Percentiles rank a stretch among this genome's conserved stretches.
These are phyloP conservation scores for Hypoxylon sp. DNA, from an alignment of 2,329 filamentous ascomycete species.

Conservation along the genomic window DNA sequence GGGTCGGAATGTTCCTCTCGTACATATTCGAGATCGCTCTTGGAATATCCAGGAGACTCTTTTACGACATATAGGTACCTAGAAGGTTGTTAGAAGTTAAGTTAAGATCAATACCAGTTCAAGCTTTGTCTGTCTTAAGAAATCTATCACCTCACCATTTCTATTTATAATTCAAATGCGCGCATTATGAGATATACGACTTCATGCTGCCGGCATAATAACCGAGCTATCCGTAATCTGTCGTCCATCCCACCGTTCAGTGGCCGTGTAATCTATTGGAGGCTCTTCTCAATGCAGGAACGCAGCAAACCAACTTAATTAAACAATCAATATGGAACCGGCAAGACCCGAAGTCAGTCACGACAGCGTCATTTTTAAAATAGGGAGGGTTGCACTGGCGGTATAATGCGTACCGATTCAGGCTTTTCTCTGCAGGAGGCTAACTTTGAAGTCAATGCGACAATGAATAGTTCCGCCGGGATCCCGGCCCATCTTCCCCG, in stretches of 20 bases:
- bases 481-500: constrained; percentile 43
- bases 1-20: not conserved
- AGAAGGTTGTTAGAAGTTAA: not conserved
- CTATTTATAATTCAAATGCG: constrained; percentile 21
- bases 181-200: not conserved
- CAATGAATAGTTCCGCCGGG: constrained; percentile 38
- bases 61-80: not conserved
- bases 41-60: not conserved
- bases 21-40: not conserved
- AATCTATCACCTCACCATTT: constrained; percentile 8
- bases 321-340: constrained; percentile 39
- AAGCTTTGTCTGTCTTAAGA: not conserved
- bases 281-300: constrained; percentile 40
- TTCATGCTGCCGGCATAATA: constrained; percentile 26
- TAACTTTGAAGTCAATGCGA: constrained; percentile 27
- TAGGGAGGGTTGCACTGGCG: constrained; percentile 20
- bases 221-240: constrained; percentile 30
- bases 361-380: constrained; percentile 29
- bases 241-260: constrained; percentile 15
- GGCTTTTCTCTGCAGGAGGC: constrained; percentile 32
- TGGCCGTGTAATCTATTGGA: constrained; percentile 28
- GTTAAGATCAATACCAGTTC: not conserved
- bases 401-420: constrained; percentile 31
- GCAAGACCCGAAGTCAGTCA: constrained; percentile 28
- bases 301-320: constrained; percentile 20